Percentiles rank a stretch among this genome's conserved stretches.
These are phyloP conservation scores for Fusarium penzigii DNA, from an alignment of 2,329 filamentous ascomycete species.

Conservation along the genomic window DNA sequence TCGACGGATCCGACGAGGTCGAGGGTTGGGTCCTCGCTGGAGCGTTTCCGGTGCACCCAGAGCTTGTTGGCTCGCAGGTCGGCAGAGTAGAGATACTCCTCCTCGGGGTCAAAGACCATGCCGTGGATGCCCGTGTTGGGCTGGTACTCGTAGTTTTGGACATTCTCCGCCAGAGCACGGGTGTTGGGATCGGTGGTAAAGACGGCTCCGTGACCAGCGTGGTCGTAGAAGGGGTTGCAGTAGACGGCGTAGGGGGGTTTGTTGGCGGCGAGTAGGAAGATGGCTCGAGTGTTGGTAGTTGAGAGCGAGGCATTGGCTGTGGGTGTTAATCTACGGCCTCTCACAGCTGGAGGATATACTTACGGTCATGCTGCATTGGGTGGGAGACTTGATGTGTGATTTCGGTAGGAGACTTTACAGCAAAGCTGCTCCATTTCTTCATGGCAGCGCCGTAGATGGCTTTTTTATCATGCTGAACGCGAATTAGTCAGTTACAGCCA, in stretches of 20 bases:
- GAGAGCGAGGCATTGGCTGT: conserved; percentile 66
- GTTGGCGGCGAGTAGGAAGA: conserved; percentile 80
- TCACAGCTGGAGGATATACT: conserved; percentile 30
- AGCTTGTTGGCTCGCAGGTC: conserved; percentile 78
- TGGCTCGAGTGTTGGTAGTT: conserved; percentile 81
- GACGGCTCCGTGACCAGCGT: conserved; percentile 80
- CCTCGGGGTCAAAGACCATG: conserved; percentile 76
- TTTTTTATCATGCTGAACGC: conserved; percentile 71
- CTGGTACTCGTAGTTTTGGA: conserved; percentile 74
- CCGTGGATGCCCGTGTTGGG: conserved; percentile 73
- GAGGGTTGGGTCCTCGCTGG: conserved; percentile 41
- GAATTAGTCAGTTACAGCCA: neutral
- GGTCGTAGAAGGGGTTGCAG: conserved; percentile 86
- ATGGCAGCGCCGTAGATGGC: conserved; percentile 87
- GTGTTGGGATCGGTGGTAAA: conserved; percentile 57
- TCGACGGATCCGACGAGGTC: conserved; percentile 71
- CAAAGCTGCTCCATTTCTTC: conserved; percentile 90
- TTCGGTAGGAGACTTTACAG: conserved; percentile 72
- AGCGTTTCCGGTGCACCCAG: conserved; percentile 78
- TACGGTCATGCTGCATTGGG: conserved; percentile 75
- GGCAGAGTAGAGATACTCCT: conserved; percentile 76
- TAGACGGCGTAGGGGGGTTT: conserved; percentile 81
- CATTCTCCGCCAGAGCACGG: conserved; percentile 62
- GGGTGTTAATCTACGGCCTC: conserved; percentile 5
- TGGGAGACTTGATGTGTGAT: conserved; percentile 76